Base-by-base conservation (phyloP, 768 basidiomycete species). In the Hemileccinum impolitum region DNA sequence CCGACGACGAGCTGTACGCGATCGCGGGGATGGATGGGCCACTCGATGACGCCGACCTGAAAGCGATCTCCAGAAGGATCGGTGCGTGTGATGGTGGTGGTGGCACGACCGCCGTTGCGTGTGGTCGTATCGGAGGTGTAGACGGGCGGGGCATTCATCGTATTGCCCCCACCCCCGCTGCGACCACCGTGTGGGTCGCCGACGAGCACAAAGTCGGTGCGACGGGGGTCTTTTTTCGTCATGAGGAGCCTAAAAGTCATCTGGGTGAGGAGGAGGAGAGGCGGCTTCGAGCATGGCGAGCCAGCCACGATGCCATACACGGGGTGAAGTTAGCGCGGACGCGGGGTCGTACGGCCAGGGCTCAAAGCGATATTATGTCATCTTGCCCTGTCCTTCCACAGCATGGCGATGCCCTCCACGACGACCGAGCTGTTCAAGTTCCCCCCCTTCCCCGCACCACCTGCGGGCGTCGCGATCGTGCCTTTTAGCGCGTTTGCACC, bases 361-460 rank as follows among this genome's bases (percentile, higher is more conserved):
- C 23, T 6, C 23, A 23, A 6, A 6, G 23, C 18, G 12, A 18
- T 43, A 53, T 57, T 57, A 57, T 15, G 51, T 57, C 47, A 56
- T 17, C 36, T 10, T n/a, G 9, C 36, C 36, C 9, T 3, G 36
- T 18, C 10, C 17, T 34, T 34, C 11, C 11, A 38, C 11, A 26
- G 18, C 9, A 19, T 9, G 41, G 18, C 18, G 31, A 50, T 35
- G 35, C 3, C 44, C 8, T 12, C 30, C 19, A 19, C 21, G 36
- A 21, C 31, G 10, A 21, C 10, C 21, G 45, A 49, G 1, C 18
- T 37, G 18, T 40, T 36, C 13, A 39, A 3, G 10, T 80, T 79
- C 48, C 79, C 79, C 1, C 78, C 79, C 0, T 81, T 80, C 54
- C 79, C 80, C 7, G 13, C 38, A 2, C 39, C 54, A 0, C 77